Conservation (phyloP, 2,329 filamentous ascomycete species). For the Mariannaea elegans region DNA sequence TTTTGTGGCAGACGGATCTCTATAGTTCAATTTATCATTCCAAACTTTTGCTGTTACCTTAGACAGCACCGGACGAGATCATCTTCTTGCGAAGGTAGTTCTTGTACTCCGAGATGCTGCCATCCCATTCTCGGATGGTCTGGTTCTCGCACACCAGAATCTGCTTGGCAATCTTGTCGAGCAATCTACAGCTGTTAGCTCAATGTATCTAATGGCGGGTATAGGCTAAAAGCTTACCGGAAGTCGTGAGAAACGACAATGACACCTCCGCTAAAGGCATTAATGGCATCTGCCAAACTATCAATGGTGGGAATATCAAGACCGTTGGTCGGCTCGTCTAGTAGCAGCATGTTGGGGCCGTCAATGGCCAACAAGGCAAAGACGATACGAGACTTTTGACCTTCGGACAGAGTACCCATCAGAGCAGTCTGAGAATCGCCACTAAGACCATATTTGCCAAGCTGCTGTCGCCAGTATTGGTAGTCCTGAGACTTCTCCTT, state of each 20-base stretch:
- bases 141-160: conserved; percentile 99
- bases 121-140: conserved; percentile 89
- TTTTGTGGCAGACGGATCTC: conserved; percentile 41
- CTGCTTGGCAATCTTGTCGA: conserved; percentile 99
- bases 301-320: conserved; percentile 99
- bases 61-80: conserved; percentile 86
- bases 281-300: conserved; percentile 96
- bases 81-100: conserved; percentile 99
- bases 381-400: conserved; percentile 97
- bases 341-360: conserved; percentile 93
- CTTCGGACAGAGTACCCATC: conserved; percentile 97
- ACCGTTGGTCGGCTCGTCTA: conserved; percentile 99
- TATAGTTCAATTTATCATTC: conserved; percentile 42
- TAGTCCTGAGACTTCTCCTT: conserved; percentile 89
- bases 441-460: conserved; percentile 91
- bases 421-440: conserved; percentile 95
- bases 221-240: conserved; percentile 68
- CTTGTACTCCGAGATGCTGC: conserved; percentile 94
- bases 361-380: conserved; percentile 97
- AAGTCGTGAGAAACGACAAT: conserved; percentile 99
- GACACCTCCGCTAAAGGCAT: conserved; percentile 94
- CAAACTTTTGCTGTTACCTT: conserved; percentile 47
- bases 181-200: conserved; percentile 67
- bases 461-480: conserved; percentile 99
- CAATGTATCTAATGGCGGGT: not conserved